Evolutionary conservation across 805 yeast genomes (phyloP), one percentile per base, ranked within the genome.

Genomic region (Sugiyamaella valdiviana): DNA sequence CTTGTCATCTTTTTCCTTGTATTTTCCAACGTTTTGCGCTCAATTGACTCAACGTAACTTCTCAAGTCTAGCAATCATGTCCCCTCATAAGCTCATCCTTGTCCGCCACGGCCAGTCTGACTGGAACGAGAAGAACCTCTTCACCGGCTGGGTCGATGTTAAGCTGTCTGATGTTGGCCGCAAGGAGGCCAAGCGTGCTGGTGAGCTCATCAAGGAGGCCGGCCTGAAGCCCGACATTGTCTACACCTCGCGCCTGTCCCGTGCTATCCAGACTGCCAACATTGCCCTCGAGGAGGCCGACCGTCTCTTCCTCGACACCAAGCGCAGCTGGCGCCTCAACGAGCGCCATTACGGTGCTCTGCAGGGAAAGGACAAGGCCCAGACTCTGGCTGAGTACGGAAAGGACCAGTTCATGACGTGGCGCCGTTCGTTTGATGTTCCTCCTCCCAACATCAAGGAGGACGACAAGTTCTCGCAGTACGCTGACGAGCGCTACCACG

Each of bases 41-140:
- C 32, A 26, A 26, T 26, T 26, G 32, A 26, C 7, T n/a, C 32
- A 26, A 5, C 14, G n/a, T n/a, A n/a, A n/a, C n/a, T n/a, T n/a
- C n/a, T n/a, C n/a, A n/a, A n/a, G n/a, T n/a, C n/a, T n/a, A n/a
- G n/a, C n/a, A 36, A 24, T 7, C 19, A 41, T 41, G 44, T 15
- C 44, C 17, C 17, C 37, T 23, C 56, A 53, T 64, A 88, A 85
- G 73, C 78, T 90, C 72, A 82, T 90, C 68, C 78, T 90, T 68
- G 89, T 91, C 61, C 90, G 98, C 79, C 98, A 90, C 90, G 98
- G 98, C 65, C 96, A 91, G 79, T 86, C 95, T 75, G 97, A 87
- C 72, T 90, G 98, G 98, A 90, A 90, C 74, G 95, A 88, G 73
- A 87, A 88, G 78, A 91, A 90, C 80, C 78, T 90, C 61, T 90